Evolutionary conservation across 2,329 filamentous ascomycete genomes (phyloP).

Genomic region (Botrytis galanthina): DNA sequence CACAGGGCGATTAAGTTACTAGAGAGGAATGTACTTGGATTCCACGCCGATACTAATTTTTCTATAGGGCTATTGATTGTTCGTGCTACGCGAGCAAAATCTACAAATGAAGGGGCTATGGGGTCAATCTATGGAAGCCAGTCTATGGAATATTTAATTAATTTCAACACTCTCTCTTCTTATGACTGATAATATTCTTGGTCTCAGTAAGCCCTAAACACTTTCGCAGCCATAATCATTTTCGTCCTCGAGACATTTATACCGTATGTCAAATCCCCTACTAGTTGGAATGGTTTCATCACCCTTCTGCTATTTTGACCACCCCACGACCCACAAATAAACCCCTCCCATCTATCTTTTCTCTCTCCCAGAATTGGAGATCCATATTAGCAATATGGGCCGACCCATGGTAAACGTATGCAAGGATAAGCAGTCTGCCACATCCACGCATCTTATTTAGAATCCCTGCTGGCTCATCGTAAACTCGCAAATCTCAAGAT

Average conservation of each 20-base stretch:
- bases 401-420: constrained; percentile 9
- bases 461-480: constrained; percentile 15
- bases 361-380: background rate
- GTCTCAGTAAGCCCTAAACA: background rate
- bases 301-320: background rate
- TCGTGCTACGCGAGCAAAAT: background rate
- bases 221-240: background rate
- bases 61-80: background rate
- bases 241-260: background rate
- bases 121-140: background rate
- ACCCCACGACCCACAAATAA: constrained; percentile 11
- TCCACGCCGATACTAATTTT: background rate
- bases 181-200: background rate
- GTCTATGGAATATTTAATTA: background rate
- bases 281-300: background rate
- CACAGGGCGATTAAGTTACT: no score
- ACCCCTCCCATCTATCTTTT: constrained; percentile 11
- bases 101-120: constrained; percentile 2
- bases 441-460: constrained; percentile 15
- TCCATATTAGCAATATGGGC: background rate
- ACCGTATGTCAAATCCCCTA: background rate
- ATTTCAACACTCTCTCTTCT: background rate
- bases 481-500: constrained; percentile 22
- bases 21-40: no score
- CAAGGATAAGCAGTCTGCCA: constrained; percentile 12